These are phyloP conservation scores for Phytophthora cryptogea DNA, from an alignment of 352 stramenopile species.

Conservation along the genomic window DNA sequence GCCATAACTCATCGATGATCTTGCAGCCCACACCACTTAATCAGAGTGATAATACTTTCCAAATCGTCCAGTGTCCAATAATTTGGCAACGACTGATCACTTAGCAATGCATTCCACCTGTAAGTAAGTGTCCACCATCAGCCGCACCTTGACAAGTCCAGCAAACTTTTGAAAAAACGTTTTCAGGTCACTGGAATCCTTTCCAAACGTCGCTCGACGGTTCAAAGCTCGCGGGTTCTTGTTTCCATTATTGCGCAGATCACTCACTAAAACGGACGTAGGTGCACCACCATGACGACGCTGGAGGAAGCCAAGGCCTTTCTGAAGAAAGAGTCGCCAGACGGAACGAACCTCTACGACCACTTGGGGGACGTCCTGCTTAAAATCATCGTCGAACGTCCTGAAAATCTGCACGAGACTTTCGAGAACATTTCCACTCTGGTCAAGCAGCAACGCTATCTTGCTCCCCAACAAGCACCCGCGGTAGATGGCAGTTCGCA, in stretches of 20 bases:
- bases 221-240: slow-evolving; percentile 18
- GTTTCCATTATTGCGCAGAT: slow-evolving; percentile 8
- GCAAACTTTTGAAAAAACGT: too few relatives aligned
- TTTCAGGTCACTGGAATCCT: slow-evolving; percentile 17
- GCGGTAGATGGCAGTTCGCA: slow-evolving; percentile 27
- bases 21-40: too few relatives aligned
- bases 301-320: slow-evolving; percentile 91
- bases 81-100: too few relatives aligned
- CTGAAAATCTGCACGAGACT: slow-evolving; percentile 79
- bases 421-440: slow-evolving; percentile 89
- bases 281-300: slow-evolving; percentile 50
- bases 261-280: slow-evolving; percentile 6
- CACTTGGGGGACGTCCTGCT: slow-evolving; percentile 86
- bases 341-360: slow-evolving; percentile 87
- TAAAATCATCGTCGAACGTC: slow-evolving; percentile 86
- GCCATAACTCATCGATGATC: too few relatives aligned
- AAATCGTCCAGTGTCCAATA: too few relatives aligned
- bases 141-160: too few relatives aligned
- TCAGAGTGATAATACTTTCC: too few relatives aligned
- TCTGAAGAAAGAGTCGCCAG: slow-evolving; percentile 74
- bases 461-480: slow-evolving; percentile 38
- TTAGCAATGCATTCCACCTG: too few relatives aligned
- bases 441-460: slow-evolving; percentile 84
- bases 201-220: slow-evolving; percentile 26
- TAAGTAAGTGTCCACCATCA: too few relatives aligned